These are phyloP conservation scores for Paraglomus occultum DNA, from an alignment of 192 early-diverging fungal genomes.

Conservation along the genomic window DNA sequence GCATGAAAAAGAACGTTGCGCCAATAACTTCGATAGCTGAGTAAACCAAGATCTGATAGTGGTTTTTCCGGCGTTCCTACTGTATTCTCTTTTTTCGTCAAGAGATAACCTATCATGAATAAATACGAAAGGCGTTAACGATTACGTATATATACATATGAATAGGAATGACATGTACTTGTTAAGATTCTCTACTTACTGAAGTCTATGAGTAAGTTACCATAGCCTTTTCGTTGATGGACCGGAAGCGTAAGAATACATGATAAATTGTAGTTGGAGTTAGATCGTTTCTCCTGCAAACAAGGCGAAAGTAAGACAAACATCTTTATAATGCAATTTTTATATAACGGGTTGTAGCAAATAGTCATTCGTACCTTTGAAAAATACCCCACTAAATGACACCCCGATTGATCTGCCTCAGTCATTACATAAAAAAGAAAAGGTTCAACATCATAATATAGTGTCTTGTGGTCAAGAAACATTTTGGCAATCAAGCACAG, in stretches of 20 bases:
- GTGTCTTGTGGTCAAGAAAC: conserved; percentile 96
- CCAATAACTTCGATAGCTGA: conserved; percentile 92
- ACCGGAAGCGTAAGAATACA: conserved; percentile 90
- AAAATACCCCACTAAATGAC: conserved; percentile 96
- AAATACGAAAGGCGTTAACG: background rate
- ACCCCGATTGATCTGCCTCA: conserved; percentile 70
- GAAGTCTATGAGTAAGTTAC: conserved; percentile 91
- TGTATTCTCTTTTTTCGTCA: conserved; percentile 72
- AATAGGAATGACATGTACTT: background rate
- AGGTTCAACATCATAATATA: conserved; percentile 97
- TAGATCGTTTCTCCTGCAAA: conserved; percentile 76
- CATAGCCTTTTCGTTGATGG: conserved; percentile 87
- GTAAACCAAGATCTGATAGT: conserved; percentile 82
- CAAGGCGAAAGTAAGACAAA: background rate
- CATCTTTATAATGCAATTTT: background rate
- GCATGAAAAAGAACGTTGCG: conserved; percentile 66
- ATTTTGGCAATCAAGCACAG: conserved; percentile 94
- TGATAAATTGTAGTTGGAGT: conserved; percentile 85
- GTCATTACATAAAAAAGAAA: conserved; percentile 97
- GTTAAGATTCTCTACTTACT: conserved; percentile 47
- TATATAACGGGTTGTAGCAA: background rate
- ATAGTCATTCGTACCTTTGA: conserved; percentile 70
- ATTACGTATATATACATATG: background rate
- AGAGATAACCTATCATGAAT: conserved; percentile 61
- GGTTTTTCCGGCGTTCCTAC: conserved; percentile 90